A percentile compares a stretch with the other conserved stretches of the same genome.
Evolutionary conservation across 129 eudicot genomes (phyloP).

Genomic region (carrot (Daucus carota)): DNA sequence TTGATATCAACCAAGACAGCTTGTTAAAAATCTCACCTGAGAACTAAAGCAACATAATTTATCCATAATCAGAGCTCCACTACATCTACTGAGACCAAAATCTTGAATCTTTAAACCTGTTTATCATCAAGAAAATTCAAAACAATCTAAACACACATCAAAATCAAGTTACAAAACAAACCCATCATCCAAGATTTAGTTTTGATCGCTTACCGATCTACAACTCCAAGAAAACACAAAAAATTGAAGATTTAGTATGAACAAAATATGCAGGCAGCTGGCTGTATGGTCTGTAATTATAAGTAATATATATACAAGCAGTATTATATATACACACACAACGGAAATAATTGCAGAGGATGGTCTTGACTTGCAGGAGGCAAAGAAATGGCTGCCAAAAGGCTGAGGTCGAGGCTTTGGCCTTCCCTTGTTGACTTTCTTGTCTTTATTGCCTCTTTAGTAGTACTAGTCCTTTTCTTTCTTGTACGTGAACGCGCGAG

Average conservation of each 20-base stretch:
- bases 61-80: slow-evolving; percentile 51
- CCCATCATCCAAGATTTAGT: slow-evolving; percentile 25
- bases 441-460: slow-evolving; percentile 32
- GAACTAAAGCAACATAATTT: slow-evolving; percentile 55
- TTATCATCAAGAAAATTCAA: slow-evolving; percentile 12
- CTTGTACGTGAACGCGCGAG: too few species aligned
- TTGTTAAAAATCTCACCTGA: slow-evolving; percentile 34
- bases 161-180: slow-evolving; percentile 7
- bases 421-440: slow-evolving; percentile 4
- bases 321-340: not conserved
- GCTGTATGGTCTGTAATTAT: not conserved
- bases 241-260: not conserved
- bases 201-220: slow-evolving; percentile 40
- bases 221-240: slow-evolving; percentile 15
- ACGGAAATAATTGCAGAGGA: not conserved
- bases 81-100: slow-evolving; percentile 17
- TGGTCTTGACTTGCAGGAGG: slow-evolving; percentile 17
- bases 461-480: too few species aligned
- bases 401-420: slow-evolving; percentile 22
- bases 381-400: too few species aligned
- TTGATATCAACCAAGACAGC: not conserved
- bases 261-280: slow-evolving; percentile 14
- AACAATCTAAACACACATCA: slow-evolving; percentile 16
- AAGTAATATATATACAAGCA: not conserved
- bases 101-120: slow-evolving; percentile 31